Conservation (phyloP, 768 basidiomycete genomes). For the Crassisporium funariophilum region DNA sequence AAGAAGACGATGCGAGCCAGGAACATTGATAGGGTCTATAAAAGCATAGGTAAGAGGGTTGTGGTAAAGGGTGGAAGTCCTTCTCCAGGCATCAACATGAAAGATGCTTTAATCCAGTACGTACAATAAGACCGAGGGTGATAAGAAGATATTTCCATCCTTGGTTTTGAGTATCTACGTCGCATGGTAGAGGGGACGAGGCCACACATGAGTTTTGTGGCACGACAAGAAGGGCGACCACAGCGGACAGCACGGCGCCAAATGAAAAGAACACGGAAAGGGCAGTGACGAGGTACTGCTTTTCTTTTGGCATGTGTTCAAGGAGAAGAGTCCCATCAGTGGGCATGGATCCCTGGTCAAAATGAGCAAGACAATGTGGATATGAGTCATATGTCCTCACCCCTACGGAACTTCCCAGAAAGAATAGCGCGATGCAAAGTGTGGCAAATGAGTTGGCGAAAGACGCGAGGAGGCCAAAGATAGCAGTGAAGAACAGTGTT, state of each 20-base stretch:
- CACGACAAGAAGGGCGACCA: slow-evolving; percentile 78
- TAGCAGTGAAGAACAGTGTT: slow-evolving; percentile 85
- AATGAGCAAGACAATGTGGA: not conserved
- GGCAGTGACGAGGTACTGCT: slow-evolving; percentile 89
- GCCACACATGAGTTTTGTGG: slow-evolving; percentile 72
- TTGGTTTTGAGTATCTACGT: slow-evolving; percentile 66
- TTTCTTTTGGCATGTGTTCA: slow-evolving; percentile 91
- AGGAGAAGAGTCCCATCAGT: slow-evolving; percentile 92
- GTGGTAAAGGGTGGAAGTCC: not conserved
- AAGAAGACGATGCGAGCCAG: slow-evolving; percentile 86
- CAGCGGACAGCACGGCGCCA: slow-evolving; percentile 83
- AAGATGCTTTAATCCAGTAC: slow-evolving; percentile 32
- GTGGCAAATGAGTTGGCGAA: slow-evolving; percentile 66
- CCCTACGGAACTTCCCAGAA: slow-evolving; percentile 92
- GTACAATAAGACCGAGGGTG: slow-evolving; percentile 77
- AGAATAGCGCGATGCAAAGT: slow-evolving; percentile 79
- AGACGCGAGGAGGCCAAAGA: slow-evolving; percentile 85
- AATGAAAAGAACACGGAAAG: slow-evolving; percentile 96
- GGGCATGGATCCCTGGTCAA: slow-evolving; percentile 84
- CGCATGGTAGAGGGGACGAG: slow-evolving; percentile 46
- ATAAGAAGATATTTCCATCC: slow-evolving; percentile 91
- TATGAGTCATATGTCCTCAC: slow-evolving; percentile 46
- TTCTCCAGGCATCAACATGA: not conserved
- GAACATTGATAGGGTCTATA: slow-evolving; percentile 86
- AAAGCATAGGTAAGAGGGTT: slow-evolving; percentile 6